Conservation (phyloP, 352 stramenopile species). For the Phytophthora ohioensis region DNA sequence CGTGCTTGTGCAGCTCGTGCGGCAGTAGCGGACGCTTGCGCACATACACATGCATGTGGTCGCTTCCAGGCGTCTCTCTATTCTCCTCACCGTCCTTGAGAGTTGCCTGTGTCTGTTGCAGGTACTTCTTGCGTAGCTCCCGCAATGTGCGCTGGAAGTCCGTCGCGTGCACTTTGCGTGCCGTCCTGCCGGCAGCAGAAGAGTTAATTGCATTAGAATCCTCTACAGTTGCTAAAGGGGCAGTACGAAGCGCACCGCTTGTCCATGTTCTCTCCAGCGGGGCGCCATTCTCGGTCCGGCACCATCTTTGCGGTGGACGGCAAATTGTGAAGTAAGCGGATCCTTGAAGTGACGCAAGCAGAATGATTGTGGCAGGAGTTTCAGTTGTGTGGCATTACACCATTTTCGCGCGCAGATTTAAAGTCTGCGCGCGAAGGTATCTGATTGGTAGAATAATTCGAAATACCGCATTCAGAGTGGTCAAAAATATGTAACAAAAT, state of each 20-base stretch:
- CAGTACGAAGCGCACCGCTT: conserved; percentile 52
- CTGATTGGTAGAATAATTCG: conserved; percentile 2
- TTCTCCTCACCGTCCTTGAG: conserved; percentile 5
- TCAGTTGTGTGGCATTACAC: background rate
- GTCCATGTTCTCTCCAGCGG: conserved; percentile 75
- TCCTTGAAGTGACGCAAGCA: conserved; percentile 18
- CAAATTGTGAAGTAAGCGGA: conserved; percentile 23
- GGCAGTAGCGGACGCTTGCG: conserved; percentile 89
- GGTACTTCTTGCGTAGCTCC: conserved; percentile 54
- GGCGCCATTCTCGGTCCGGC: conserved; percentile 68
- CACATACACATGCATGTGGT: conserved; percentile 86
- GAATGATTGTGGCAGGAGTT: conserved; percentile 16
- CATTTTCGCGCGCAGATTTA: background rate
- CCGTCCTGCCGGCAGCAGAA: conserved; percentile 47
- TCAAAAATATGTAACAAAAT: conserved; percentile 14
- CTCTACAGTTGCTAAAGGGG: background rate
- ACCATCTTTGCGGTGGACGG: conserved; percentile 47
- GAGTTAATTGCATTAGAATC: background rate
- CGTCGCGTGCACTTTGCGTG: conserved; percentile 67
- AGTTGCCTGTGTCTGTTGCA: conserved; percentile 33
- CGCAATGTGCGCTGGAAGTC: conserved; percentile 62
- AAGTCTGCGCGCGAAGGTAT: conserved; percentile 12
- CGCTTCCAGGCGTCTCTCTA: conserved; percentile 34
- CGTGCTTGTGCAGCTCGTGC: conserved; percentile 85
- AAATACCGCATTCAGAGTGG: background rate